Percentiles rank a stretch among this genome's conserved stretches.
Evolutionary conservation across 495 filamentous ascomycete species (phyloP).

Genomic region (Penicillium taxi): DNA sequence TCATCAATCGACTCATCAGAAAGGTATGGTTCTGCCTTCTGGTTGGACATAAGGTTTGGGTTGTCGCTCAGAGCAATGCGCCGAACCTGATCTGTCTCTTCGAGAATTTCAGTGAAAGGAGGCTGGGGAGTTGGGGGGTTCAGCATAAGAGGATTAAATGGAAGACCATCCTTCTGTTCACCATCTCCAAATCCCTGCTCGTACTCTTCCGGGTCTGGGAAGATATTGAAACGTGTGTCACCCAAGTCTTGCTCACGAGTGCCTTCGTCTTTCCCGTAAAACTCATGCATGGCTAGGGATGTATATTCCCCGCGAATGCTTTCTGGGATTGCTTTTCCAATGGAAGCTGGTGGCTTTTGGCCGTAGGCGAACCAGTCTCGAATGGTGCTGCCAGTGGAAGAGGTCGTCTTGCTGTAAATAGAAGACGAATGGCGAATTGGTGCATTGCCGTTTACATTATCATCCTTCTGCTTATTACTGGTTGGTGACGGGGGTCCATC

Average conservation of each 20-base stretch:
- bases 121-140: constrained; percentile 48
- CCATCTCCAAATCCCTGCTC: constrained; percentile 34
- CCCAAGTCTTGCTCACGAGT: constrained; percentile 32
- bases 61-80: constrained; percentile 30
- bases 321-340: constrained; percentile 27
- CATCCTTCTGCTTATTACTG: constrained; percentile 20
- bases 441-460: constrained; percentile 10
- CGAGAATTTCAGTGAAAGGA: constrained; percentile 11
- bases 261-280: constrained; percentile 32
- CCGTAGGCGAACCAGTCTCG: constrained; percentile 34
- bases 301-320: constrained; percentile 36
- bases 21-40: constrained; percentile 8
- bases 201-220: constrained; percentile 42
- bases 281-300: constrained; percentile 32
- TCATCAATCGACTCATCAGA: constrained; percentile 11
- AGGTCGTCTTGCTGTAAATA: constrained; percentile 35
- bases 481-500: constrained; percentile 44
- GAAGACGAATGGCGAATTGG: constrained; percentile 36
- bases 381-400: constrained; percentile 23
- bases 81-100: constrained; percentile 17
- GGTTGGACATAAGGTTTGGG: constrained; percentile 28
- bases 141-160: constrained; percentile 43
- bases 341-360: constrained; percentile 25
- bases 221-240: constrained; percentile 32
- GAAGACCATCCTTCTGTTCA: constrained; percentile 20